phyloP scores from a whole-genome alignment of 345 rosid genomes.

The Pugionium cornutum region DNA sequence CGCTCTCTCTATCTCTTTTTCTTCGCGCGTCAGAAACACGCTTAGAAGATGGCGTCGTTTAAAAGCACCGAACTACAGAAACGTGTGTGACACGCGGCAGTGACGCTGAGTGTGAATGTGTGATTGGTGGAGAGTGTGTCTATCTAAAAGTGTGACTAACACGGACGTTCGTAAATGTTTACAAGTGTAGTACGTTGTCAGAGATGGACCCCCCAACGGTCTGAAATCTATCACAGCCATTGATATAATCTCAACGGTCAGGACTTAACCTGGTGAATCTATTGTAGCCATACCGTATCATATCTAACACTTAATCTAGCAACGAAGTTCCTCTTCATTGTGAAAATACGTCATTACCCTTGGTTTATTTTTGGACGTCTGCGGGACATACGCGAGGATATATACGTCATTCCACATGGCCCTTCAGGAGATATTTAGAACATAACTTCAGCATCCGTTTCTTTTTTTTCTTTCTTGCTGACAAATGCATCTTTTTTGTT shows the following conservation, averaged over 20 bases:
- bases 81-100: conserved; percentile 24
- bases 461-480: no score
- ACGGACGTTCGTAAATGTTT: conserved; percentile 36
- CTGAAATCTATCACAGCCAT: conserved; percentile 34
- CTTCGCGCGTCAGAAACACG: conserved; percentile 3
- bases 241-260: conserved; percentile 40
- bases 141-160: conserved; percentile 37
- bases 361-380: no score
- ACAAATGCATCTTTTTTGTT: no score
- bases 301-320: no score
- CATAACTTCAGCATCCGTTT: no score
- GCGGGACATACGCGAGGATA: no score
- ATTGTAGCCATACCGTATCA: no score
- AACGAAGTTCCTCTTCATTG: no score
- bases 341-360: no score
- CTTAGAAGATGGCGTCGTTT: background rate
- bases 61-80: background rate
- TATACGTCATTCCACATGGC: no score
- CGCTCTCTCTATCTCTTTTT: background rate
- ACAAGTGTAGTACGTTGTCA: conserved; percentile 40
- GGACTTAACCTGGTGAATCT: conserved; percentile 30
- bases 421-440: no score
- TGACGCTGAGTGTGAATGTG: conserved; percentile 9
- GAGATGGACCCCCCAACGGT: conserved; percentile 28
- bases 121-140: conserved; percentile 17